Conservation (phyloP, 2,329 filamentous ascomycete genomes). For the Bipolaris bicolor region DNA sequence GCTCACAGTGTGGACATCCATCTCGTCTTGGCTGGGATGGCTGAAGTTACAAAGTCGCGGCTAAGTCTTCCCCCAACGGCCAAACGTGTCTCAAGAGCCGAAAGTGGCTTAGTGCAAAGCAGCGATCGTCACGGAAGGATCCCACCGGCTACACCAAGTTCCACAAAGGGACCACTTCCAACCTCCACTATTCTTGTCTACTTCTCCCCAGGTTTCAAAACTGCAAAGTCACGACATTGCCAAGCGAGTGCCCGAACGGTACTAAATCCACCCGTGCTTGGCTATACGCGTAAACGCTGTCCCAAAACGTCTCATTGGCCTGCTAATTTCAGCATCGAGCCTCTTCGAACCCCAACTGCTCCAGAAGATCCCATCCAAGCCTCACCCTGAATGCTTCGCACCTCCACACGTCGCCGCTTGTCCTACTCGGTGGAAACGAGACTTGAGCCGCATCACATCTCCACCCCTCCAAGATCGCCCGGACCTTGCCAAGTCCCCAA, state of each 20-base stretch:
- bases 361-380: constrained; percentile 33
- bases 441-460: constrained; percentile 41
- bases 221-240: constrained; percentile 26
- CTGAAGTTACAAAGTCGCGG: constrained; percentile 3
- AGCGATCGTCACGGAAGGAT: constrained; percentile 17
- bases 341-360: constrained; percentile 40
- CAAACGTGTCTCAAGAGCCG: constrained; percentile 9
- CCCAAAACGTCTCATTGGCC: constrained; percentile 33
- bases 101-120: constrained; percentile 8
- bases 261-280: constrained; percentile 35
- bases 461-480: constrained; percentile 15
- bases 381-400: constrained; percentile 26
- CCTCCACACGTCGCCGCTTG: constrained; percentile 22
- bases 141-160: constrained; percentile 5
- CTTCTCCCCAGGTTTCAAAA: constrained; percentile 33
- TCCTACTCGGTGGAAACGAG: constrained; percentile 33
- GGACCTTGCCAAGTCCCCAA: constrained; percentile 22
- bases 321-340: constrained; percentile 27
- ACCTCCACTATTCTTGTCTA: constrained; percentile 11
- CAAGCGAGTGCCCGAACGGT: constrained; percentile 19
- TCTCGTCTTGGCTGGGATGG: neutral
- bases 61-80: constrained; percentile 7
- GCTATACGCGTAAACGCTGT: constrained; percentile 33
- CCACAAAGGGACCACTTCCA: constrained; percentile 22
- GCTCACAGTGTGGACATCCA: neutral